A percentile compares a stretch with the other conserved stretches of the same genome.
Conservation (phyloP, 1,284 basidiomycete species). For the Meira miltonrushii region DNA sequence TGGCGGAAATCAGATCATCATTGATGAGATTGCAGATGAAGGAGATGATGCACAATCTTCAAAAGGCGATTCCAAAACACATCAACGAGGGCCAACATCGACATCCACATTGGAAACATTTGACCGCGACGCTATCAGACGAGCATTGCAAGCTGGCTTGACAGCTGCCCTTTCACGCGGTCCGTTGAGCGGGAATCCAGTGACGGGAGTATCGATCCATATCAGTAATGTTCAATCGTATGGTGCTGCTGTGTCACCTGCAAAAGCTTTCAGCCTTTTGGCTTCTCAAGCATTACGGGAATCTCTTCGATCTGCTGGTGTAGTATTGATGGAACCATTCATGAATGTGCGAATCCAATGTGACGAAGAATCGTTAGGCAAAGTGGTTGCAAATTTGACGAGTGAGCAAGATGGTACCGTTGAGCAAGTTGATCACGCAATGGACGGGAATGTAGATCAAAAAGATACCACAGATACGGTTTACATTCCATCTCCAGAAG, state of each 20-base stretch:
- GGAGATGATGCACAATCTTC: conserved; percentile 1
- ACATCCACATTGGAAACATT: conserved; percentile 7
- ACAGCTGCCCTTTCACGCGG: conserved; percentile 40
- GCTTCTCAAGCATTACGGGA: conserved; percentile 29
- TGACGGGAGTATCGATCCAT: conserved; percentile 29
- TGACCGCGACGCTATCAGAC: conserved; percentile 17
- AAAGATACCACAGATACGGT: conserved; percentile 61
- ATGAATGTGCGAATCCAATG: conserved; percentile 40
- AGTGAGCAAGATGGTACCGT: conserved; percentile 41
- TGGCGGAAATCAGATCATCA: conserved; percentile 34
- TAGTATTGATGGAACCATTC: conserved; percentile 48
- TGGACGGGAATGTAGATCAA: conserved; percentile 55
- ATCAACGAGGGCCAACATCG: not conserved
- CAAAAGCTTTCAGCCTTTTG: conserved; percentile 29
- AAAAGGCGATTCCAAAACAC: not conserved
- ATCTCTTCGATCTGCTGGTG: conserved; percentile 19
- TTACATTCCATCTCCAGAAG: conserved; percentile 60
- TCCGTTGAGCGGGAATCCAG: conserved; percentile 40
- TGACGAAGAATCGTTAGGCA: conserved; percentile 31
- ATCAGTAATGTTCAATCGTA: conserved; percentile 26
- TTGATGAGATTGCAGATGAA: conserved; percentile 15
- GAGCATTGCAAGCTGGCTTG: conserved; percentile 24
- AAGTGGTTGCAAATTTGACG: conserved; percentile 43
- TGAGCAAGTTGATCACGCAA: conserved; percentile 30
- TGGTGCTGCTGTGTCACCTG: conserved; percentile 29